phyloP scores from a whole-genome alignment of 2,329 filamentous ascomycete species.

The Alternaria viburni region DNA sequence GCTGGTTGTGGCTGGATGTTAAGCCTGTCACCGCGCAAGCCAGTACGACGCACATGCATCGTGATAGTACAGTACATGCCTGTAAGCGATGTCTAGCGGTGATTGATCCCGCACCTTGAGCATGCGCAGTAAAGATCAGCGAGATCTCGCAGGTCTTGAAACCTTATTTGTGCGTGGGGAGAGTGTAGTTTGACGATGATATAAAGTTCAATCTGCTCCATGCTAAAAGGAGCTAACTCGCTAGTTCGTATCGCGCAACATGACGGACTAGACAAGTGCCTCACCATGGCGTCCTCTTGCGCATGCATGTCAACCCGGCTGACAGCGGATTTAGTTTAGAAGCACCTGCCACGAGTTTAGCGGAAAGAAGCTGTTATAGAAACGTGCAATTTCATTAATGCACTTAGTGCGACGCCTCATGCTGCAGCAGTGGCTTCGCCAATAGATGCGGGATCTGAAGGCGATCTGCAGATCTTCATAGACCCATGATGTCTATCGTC shows the following conservation, averaged over 20 bases:
- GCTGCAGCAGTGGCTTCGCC: conserved; percentile 22
- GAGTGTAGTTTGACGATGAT: conserved; percentile 21
- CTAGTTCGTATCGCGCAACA: conserved; percentile 4
- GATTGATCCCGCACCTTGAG: not conserved
- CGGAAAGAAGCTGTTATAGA: conserved; percentile 11
- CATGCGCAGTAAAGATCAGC: not conserved
- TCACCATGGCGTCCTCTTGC: conserved; percentile 3
- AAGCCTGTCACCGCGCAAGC: not conserved
- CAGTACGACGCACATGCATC: not conserved
- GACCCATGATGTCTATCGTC: conserved; percentile 3
- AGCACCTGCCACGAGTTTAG: conserved; percentile 18
- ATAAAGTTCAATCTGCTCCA: conserved; percentile 13
- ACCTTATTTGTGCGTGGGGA: conserved; percentile 1
- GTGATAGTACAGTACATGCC: not conserved
- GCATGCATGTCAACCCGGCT: conserved; percentile 22
- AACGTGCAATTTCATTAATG: conserved; percentile 19
- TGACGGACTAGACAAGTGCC: conserved; percentile 5
- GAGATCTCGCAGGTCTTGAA: not conserved
- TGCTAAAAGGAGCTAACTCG: conserved; percentile 3
- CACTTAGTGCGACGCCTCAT: conserved; percentile 21
- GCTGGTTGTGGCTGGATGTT: not conserved
- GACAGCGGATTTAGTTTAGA: conserved; percentile 26
- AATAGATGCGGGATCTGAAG: conserved; percentile 11
- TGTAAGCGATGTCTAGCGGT: not conserved
- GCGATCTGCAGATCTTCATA: conserved; percentile 13